Base-by-base conservation (phyloP, 139 green algal species). In the Haematococcus lacustris region DNA sequence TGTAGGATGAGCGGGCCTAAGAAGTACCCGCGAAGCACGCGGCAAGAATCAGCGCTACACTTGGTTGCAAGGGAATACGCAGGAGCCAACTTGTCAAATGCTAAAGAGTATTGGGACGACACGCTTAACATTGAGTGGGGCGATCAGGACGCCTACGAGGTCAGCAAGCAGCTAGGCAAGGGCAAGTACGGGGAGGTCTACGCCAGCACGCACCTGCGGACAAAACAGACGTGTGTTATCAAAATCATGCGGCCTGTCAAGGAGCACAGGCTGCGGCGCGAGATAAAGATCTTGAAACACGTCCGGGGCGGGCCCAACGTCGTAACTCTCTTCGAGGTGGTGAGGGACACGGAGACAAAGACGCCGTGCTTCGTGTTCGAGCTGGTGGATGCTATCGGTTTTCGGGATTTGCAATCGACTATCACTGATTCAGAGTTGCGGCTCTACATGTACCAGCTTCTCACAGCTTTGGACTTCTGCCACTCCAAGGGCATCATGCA, bases 181-280 rank as follows among this genome's bases (percentile, higher is more conserved):
- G 95, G 95, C 62, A 99, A 99, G 81, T 99, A 99, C 81, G 93
- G 89, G 72, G 95, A 99, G 80, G 95, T 99, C 51, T 99, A 98
- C 76, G 95, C 99, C 81, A 92, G 92, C 25, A 72, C 94, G 28
- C 91, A 97, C 76, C 62, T 81, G 9, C 37, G 35, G 86, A 68
- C 62, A 33, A 71, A 41, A 68, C 79, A 89, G 17, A 82, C 83
- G 34, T 97, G 93, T 82, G 93, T 98, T 68, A 93, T 97, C 73
- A 98, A 98, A 73, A 98, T 99, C 43, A 88, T 99, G 73, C 97
- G 97, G 63, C 96, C 96, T n/a, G 96, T 99, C 51, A 98, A 98
- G 79, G 97, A 99, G 86, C 97, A 98, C 82, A 96, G 98, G 76
- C 74, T 89, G 47, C 78, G 97, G 76, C 86, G 94, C 0, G 96